phyloP scores from a whole-genome alignment of 2,329 filamentous ascomycete genomes.

The Verticillium nubilum region DNA sequence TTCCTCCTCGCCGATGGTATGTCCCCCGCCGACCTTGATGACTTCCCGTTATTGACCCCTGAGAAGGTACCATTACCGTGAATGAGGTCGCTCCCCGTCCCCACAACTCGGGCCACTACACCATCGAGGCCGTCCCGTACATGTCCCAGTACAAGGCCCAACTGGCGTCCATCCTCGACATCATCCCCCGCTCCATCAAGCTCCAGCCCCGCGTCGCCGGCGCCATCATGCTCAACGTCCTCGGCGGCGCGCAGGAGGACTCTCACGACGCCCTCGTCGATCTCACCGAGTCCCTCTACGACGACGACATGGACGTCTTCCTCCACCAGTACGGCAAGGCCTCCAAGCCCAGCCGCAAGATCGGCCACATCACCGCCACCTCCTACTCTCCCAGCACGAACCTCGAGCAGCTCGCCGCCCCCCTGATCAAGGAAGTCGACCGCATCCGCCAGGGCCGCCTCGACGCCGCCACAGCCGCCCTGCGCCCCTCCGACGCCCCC shows the following conservation, averaged over 20 bases:
- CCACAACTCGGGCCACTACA: conserved; percentile 94
- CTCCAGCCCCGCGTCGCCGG: conserved; percentile 54
- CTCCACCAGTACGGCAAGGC: conserved; percentile 92
- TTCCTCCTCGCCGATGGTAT: conserved; percentile 72
- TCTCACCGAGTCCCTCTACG: conserved; percentile 36
- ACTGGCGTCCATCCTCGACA: conserved; percentile 72
- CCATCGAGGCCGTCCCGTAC: conserved; percentile 83
- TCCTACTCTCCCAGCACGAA: conserved; percentile 62
- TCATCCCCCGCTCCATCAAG: conserved; percentile 47
- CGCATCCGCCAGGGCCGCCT: conserved; percentile 51
- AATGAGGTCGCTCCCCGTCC: conserved; percentile 73
- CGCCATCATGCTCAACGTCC: conserved; percentile 76
- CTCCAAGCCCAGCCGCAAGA: conserved; percentile 84
- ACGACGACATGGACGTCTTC: conserved; percentile 41
- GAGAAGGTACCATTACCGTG: conserved; percentile 58
- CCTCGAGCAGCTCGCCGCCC: conserved; percentile 52
- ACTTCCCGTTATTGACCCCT: conserved; percentile 1
- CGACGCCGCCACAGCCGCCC: conserved; percentile 28
- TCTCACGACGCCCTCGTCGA: conserved; percentile 53
- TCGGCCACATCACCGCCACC: conserved; percentile 87
- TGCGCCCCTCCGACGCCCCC: conserved; percentile 25
- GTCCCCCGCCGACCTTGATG: conserved; percentile 6
- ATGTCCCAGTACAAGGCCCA: conserved; percentile 91
- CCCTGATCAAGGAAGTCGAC: conserved; percentile 63
- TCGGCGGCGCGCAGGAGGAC: conserved; percentile 61